Conservation (phyloP, 179 eudicot genomes). For the Sideroxylon spinosum region DNA sequence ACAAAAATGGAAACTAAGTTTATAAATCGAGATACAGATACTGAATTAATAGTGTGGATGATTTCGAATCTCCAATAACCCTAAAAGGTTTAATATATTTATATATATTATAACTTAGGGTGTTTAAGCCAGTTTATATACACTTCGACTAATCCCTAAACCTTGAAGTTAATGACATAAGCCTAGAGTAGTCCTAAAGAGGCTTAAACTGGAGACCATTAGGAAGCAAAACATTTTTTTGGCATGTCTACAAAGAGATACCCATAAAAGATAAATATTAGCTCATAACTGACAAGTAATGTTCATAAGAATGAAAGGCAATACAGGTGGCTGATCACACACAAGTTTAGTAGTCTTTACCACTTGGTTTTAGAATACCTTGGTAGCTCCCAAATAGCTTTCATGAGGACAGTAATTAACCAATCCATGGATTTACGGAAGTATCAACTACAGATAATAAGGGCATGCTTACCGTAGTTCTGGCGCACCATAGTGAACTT, state of each 20-base stretch:
- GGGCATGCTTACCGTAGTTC: slow-evolving; percentile 64
- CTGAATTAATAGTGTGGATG: not conserved
- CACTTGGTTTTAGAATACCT: slow-evolving; percentile 2
- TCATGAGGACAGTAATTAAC: slow-evolving; percentile 6
- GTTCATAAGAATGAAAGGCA: not conserved
- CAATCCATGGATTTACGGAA: not conserved
- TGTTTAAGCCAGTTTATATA: too few species aligned
- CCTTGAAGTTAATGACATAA: too few species aligned
- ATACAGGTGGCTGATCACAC: not conserved
- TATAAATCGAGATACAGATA: not conserved
- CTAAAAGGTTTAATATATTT: not conserved
- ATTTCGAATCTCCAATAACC: not conserved
- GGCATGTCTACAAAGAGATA: not conserved
- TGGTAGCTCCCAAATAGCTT: not conserved
- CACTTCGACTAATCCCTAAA: not conserved
- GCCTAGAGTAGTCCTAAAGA: too few species aligned
- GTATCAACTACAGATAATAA: not conserved
- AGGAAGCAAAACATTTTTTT: not conserved
- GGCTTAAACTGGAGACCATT: too few species aligned
- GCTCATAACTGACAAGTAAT: not conserved
- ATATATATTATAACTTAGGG: too few species aligned
- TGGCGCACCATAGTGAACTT: slow-evolving; percentile 71
- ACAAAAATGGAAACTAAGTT: not conserved
- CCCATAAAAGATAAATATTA: not conserved
- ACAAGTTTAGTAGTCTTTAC: not conserved